Evolutionary conservation across 2,329 filamentous ascomycete species (phyloP).

Genomic region (Bipolaris bicolor): DNA sequence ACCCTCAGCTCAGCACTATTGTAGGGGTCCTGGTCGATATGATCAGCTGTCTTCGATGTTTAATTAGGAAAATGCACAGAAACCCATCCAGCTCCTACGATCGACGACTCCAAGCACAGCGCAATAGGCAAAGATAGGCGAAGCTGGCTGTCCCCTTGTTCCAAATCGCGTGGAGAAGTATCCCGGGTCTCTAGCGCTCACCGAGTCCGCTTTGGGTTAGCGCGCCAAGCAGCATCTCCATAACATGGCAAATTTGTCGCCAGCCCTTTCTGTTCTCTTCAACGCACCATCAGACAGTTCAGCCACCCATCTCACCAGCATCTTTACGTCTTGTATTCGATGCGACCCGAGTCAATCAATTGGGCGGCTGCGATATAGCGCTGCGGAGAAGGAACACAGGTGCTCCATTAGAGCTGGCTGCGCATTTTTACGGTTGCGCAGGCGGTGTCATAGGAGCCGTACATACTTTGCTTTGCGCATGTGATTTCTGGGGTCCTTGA

Average conservation of each 20-base stretch:
- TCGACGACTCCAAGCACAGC: not conserved
- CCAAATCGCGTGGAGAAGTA: not conserved
- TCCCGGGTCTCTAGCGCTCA: not conserved
- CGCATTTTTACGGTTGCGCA: conserved; percentile 70
- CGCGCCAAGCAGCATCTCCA: conserved; percentile 14
- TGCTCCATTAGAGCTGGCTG: conserved; percentile 77
- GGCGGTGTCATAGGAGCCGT: conserved; percentile 84
- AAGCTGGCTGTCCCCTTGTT: not conserved
- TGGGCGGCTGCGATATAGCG: conserved; percentile 63
- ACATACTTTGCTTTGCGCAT: conserved; percentile 58
- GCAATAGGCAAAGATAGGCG: not conserved
- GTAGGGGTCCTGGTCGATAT: not conserved
- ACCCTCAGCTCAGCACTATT: not conserved
- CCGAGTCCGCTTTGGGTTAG: conserved; percentile 2
- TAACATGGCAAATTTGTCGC: conserved; percentile 32
- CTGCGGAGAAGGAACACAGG: conserved; percentile 61
- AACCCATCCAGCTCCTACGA: not conserved
- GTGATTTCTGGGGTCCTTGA: not conserved
- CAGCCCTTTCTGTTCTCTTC: conserved; percentile 21
- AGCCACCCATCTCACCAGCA: conserved; percentile 45
- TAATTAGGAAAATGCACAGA: not conserved
- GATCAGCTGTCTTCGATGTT: not conserved
- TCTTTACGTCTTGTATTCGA: conserved; percentile 50
- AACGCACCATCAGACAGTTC: conserved; percentile 52
- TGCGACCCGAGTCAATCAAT: conserved; percentile 37